Base-by-base conservation (phyloP, 352 stramenopile genomes). In the Pythium vanterpoolii region DNA sequence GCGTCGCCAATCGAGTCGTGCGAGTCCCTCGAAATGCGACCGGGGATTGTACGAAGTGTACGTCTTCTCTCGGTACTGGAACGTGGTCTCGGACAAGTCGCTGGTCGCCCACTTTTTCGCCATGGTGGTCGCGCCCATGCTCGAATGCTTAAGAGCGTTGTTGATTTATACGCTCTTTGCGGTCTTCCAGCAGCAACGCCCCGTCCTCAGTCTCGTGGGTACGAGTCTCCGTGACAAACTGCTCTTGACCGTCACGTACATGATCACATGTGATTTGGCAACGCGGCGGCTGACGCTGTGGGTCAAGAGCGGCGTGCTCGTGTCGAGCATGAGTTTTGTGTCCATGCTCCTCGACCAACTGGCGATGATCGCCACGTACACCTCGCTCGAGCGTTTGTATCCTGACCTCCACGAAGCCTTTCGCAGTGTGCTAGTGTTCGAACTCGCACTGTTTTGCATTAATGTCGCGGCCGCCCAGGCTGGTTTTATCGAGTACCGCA, bases 51-150 rank as follows among this genome's bases (percentile, higher is more conserved):
- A 73, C 28, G 74, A 87, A 55, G 73, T 91, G 16, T 92, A 94
- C 60, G 74, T 93, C 8, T 92, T 93, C 60, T 90, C 83, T 23
- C 83, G 85, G 33, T 93, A 94, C 51, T 89, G 84, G 81, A 77
- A 83, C 43, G 83, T 94, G 16, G 76, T 83, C 21, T 94, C 84
- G 14, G 73, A 94, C 72, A 83, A 85, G 55, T 87, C 84, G 43
- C 62, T 88, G 24, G 42, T 87, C 36, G 67, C 70, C 28, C 82
- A 94, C 62, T 88, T 92, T 43, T 49, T 89, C 11, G 79, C 76
- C 21, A 43, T 92, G 4, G 38, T 76, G 14, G 53, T 88, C 23
- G 80, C 83, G 19, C 84, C 84, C 11, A n/a, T 94, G 28, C 42
- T 92, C 39, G 82, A 92, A 47, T 74, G 64, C 21, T 52, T 89